Percentiles rank a stretch among this genome's conserved stretches.
Evolutionary conservation across 2,329 filamentous ascomycete genomes (phyloP).

Genomic region (Verticillium alfalfae): DNA sequence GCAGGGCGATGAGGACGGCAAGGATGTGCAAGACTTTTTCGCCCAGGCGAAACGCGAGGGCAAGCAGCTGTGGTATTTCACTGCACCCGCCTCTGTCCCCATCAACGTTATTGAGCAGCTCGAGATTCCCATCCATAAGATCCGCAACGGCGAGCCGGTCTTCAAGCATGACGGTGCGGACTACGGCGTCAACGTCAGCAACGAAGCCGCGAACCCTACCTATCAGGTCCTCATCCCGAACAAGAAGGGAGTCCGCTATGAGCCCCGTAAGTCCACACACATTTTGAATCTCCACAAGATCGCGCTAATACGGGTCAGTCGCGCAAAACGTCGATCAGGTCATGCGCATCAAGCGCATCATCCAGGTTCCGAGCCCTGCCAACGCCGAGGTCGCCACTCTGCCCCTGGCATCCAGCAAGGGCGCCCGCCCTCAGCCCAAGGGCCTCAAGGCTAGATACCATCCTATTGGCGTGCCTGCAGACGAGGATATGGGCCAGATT

Average conservation of each 20-base stretch:
- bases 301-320: slow-evolving; percentile 10
- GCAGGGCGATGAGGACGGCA: slow-evolving; percentile 29
- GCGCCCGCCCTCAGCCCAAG: slow-evolving; percentile 59
- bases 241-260: slow-evolving; percentile 47
- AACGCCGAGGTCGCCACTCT: slow-evolving; percentile 22
- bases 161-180: slow-evolving; percentile 59
- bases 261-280: slow-evolving; percentile 37
- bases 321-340: slow-evolving; percentile 47
- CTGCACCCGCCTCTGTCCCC: slow-evolving; percentile 64
- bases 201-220: slow-evolving; percentile 44
- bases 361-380: slow-evolving; percentile 42
- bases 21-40: slow-evolving; percentile 50
- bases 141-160: slow-evolving; percentile 45
- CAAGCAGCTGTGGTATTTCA: slow-evolving; percentile 79
- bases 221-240: slow-evolving; percentile 55
- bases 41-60: slow-evolving; percentile 54
- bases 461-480: slow-evolving; percentile 51
- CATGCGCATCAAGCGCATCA: slow-evolving; percentile 60
- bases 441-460: slow-evolving; percentile 63
- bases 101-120: slow-evolving; percentile 61
- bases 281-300: neutral
- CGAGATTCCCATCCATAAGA: slow-evolving; percentile 52
- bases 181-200: slow-evolving; percentile 54
- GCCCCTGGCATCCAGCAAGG: slow-evolving; percentile 41
- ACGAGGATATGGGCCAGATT: slow-evolving; percentile 26